Evolutionary conservation across 805 yeast species (phyloP), one percentile per base, ranked within the genome.

Genomic region (Lachancea thermotolerans): DNA sequence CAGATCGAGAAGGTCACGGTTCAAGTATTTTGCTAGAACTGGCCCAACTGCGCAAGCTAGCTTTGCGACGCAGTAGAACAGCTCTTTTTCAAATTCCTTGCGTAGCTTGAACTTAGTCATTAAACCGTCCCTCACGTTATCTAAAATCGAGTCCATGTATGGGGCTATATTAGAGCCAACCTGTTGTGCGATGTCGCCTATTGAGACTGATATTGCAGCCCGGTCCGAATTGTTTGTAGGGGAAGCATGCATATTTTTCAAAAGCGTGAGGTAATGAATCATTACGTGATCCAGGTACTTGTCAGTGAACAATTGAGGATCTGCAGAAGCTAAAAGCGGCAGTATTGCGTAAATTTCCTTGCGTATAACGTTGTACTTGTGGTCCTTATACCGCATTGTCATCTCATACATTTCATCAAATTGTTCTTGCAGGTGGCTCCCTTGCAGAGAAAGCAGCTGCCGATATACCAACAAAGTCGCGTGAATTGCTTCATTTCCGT

Each of bases 11-110:
- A 91, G 74, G 56, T 87, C 95, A 49, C 82, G 76, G 51, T 88
- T 90, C 45, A 93, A 68, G 60, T 87, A 89, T 58, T 91, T 93
- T 0, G 96, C 86, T 45, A 91, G 70, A 0, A 96, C 95, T 10
- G 96, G 95, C 0, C 97, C 97, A 12, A 91, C 87, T 0, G 98
- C 91, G 21, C 75, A 74, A 0, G 96, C 90, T 32, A 93, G 67
- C 65, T 87, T 85, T 0, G 95, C 87, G 37, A 91, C 74, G 60
- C 98, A 93, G 54, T 85, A 86, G 57, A 90, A 91, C 16, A 91
- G 78, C 1, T 95, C 89, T 0, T 86, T 83, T 52, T 87, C 95
- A 37, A 84, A 79, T 40, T 84, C 89, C 57, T 79, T 82, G 47
- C 90, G 73, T 2, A 72, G 64, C 50, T 79, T 78, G 14, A 65